phyloP scores from a whole-genome alignment of 2,329 filamentous ascomycete genomes.

The Hypoxylon sp. region DNA sequence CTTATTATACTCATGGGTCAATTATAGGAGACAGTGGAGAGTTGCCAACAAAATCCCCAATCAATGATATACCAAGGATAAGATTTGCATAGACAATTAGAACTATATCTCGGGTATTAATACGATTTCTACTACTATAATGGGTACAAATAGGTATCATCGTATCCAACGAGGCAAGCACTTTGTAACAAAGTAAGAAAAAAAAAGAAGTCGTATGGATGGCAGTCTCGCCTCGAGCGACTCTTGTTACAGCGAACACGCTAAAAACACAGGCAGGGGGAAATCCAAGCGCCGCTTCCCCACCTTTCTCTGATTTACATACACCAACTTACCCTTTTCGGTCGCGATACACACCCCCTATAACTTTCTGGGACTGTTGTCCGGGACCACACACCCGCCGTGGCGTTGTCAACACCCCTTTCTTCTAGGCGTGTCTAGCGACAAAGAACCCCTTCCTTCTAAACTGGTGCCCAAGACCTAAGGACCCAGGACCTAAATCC shows the following conservation, averaged over 20 bases:
- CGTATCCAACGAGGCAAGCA: conserved; percentile 3
- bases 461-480: conserved; percentile 28
- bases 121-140: no score
- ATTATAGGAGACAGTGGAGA: no score
- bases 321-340: conserved; percentile 30
- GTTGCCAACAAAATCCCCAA: neutral
- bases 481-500: conserved; percentile 24
- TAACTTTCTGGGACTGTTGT: neutral
- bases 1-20: no score
- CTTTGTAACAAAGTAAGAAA: no score
- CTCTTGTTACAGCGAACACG: conserved; percentile 8
- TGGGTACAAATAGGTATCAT: no score
- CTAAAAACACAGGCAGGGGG: conserved; percentile 18
- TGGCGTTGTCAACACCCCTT: conserved; percentile 22
- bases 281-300: conserved; percentile 22
- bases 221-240: conserved; percentile 11
- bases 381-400: conserved; percentile 17
- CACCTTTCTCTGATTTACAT: conserved; percentile 22
- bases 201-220: conserved; percentile 15
- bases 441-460: conserved; percentile 31
- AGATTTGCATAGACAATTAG: neutral
- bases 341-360: conserved; percentile 17
- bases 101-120: no score
- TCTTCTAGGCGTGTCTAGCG: conserved; percentile 11
- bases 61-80: neutral